These are phyloP conservation scores for Chlorella variabilis DNA, from an alignment of 163 green algal species.

Conservation along the genomic window DNA sequence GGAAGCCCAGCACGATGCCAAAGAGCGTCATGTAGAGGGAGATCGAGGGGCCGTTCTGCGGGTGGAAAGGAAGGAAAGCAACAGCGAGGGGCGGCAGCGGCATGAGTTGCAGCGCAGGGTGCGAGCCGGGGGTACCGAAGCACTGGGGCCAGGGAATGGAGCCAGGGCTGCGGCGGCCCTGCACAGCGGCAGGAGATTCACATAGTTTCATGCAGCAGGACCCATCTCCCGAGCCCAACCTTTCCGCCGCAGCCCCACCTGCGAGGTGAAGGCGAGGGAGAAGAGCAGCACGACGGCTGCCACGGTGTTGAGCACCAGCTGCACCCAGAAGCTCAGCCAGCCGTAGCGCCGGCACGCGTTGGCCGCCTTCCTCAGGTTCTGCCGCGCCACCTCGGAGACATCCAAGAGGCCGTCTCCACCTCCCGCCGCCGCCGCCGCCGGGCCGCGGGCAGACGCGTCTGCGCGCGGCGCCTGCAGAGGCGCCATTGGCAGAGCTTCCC, in stretches of 20 bases:
- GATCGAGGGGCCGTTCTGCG: constrained; percentile 78
- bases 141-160: too few relatives aligned
- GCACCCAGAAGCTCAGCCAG: constrained; percentile 92
- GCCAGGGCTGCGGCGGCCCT: too few relatives aligned
- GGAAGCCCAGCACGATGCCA: constrained; percentile 87
- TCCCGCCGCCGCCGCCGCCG: background rate
- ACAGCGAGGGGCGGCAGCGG: too few relatives aligned
- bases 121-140: too few relatives aligned
- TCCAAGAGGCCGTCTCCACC: background rate
- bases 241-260: constrained; percentile 66
- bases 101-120: background rate
- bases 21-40: constrained; percentile 91
- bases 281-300: constrained; percentile 90
- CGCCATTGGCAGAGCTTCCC: too few relatives aligned
- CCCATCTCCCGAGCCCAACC: too few relatives aligned
- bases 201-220: too few relatives aligned
- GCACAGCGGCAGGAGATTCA: too few relatives aligned
- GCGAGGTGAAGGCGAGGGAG: constrained; percentile 91
- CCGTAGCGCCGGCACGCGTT: constrained; percentile 66
- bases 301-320: constrained; percentile 86
- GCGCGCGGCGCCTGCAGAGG: constrained; percentile 5
- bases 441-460: background rate
- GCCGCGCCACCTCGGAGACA: constrained; percentile 53
- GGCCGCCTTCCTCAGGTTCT: constrained; percentile 49
- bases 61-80: too few relatives aligned